Base-by-base conservation (phyloP, 129 eudicot species). In the Kitagawia praeruptora region DNA sequence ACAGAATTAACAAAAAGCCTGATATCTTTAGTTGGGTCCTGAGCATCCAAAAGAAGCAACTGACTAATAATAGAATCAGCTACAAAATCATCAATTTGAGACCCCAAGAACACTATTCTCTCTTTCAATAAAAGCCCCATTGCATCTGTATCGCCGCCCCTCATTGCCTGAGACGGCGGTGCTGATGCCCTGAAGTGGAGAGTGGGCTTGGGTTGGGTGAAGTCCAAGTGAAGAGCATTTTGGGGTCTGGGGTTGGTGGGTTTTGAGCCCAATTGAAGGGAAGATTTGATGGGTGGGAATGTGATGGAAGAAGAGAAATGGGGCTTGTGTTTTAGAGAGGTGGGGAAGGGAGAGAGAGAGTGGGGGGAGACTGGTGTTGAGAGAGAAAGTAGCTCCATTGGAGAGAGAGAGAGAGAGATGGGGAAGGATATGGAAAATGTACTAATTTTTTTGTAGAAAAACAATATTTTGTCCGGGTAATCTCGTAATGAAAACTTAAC, bases 11-110 rank as follows among this genome's bases (percentile, higher is more conserved):
- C 80, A 71, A 96, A 96, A 54, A 96, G 90, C 45, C 97, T 81
- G 45, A 96, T 96, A 81, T 96, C 99, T 71, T 85, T 90, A 3
- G 82, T 89, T 12, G 89, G 87, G 80, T 96, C 95, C 73, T 87
- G 90, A 77, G 99, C 92, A 83, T 95, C 99, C 86, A 95, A 80
- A 90, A 92, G 78, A 37, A 96, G 83, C 85, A 96, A 79, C 91
- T 96, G 96, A 89, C 99, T 92, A 48, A 92, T 88, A 37, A 90
- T 88, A 77, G 93, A 86, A 79, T 96, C 99, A n/a, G 99, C 99
- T 39, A 87, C 89, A 74, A 91, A 89, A 82, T 93, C 98, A 75
- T 93, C 97, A 75, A 94, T 94, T 27, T 80, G 77, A 74, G 81
- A 81, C 13, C 96, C 96, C 85, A 94, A 76, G 51, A 94, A 94